phyloP scores from a whole-genome alignment of 1,284 basidiomycete species.

The Austroboletus rostrupii region DNA sequence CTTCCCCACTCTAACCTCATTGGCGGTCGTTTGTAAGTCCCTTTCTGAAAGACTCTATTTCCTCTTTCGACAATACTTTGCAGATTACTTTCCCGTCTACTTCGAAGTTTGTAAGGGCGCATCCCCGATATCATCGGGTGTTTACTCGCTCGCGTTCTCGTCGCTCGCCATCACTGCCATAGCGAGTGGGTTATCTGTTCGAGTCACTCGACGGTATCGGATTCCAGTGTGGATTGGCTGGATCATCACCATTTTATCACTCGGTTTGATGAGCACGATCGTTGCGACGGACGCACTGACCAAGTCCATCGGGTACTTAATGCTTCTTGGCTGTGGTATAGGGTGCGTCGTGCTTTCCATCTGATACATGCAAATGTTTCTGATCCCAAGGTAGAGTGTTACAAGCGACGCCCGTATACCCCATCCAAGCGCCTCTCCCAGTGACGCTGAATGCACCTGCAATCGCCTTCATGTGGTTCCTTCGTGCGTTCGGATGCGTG shows the following conservation, averaged over 20 bases:
- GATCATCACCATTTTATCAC: background rate
- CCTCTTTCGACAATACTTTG: background rate
- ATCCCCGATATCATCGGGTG: constrained; percentile 7
- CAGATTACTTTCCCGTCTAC: constrained; percentile 12
- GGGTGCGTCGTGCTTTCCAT: constrained; percentile 3
- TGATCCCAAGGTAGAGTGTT: background rate
- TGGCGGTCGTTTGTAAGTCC: constrained; percentile 7
- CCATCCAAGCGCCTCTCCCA: constrained; percentile 35
- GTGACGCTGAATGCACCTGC: constrained; percentile 30
- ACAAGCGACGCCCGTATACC: constrained; percentile 10
- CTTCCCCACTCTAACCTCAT: background rate
- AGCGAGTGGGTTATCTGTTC: constrained; percentile 3
- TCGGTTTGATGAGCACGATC: constrained; percentile 9
- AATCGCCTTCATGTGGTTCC: constrained; percentile 31
- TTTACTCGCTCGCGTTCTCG: constrained; percentile 6
- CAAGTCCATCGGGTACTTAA: constrained; percentile 1
- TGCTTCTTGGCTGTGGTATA: constrained; percentile 5
- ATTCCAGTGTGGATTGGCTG: constrained; percentile 11
- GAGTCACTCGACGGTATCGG: constrained; percentile 4
- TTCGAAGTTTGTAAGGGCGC: constrained; percentile 11
- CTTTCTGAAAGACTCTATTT: background rate
- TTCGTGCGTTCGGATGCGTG: constrained; percentile 25
- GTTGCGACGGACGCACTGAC: constrained; percentile 3
- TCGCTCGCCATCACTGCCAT: constrained; percentile 2
- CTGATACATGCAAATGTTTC: background rate